These are phyloP conservation scores for Pestalotiopsis sp. DNA, from an alignment of 2,329 filamentous ascomycete genomes.

Conservation along the genomic window DNA sequence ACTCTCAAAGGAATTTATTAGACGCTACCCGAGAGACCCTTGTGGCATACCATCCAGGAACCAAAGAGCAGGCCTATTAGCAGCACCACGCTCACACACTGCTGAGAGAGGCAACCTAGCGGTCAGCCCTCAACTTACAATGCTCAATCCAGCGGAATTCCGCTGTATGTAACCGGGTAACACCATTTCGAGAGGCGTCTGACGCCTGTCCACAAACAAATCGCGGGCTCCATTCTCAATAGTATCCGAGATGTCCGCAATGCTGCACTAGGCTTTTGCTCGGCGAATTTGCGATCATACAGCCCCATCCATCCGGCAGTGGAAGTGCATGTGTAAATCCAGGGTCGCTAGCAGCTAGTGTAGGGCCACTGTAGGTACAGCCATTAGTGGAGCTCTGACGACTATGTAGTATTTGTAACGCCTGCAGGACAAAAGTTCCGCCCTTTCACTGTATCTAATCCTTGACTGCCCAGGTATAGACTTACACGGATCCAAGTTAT, in stretches of 20 bases:
- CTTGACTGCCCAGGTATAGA: neutral
- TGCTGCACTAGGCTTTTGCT: neutral
- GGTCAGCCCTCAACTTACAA: neutral
- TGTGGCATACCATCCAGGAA: neutral
- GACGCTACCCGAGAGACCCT: neutral
- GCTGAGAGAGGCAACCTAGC: neutral
- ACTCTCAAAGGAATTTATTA: neutral
- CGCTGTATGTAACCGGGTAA: neutral
- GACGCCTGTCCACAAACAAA: neutral
- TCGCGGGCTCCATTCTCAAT: neutral
- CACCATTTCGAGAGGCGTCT: neutral
- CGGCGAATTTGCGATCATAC: neutral
- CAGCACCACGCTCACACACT: neutral
- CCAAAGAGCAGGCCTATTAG: neutral
- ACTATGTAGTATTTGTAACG: neutral
- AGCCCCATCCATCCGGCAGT: neutral
- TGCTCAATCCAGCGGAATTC: neutral
- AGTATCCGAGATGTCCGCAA: neutral
- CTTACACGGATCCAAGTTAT: neutral
- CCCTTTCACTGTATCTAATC: neutral
- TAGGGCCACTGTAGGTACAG: too few species aligned
- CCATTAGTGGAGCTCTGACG: neutral
- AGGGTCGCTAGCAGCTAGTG: too few species aligned
- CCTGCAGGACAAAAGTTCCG: neutral
- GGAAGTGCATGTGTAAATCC: too few species aligned